Evolutionary conservation across 2,329 filamentous ascomycete species (phyloP), one percentile per base, ranked within the genome.

Genomic region (Phoma sp.): DNA sequence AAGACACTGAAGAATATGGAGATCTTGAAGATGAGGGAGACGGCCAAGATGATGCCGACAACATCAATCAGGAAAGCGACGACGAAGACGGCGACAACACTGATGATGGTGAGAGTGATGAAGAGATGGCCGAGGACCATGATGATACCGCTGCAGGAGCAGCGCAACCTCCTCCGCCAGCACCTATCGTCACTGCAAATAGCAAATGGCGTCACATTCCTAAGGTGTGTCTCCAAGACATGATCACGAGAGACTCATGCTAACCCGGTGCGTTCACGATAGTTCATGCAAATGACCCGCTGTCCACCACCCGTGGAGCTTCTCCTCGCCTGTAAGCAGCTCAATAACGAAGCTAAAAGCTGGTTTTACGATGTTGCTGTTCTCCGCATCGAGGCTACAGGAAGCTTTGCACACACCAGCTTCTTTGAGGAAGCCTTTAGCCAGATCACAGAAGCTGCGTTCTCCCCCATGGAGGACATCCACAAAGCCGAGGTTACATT

Each of bases 391-490:
- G 51, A 71, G 13, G 70, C 63, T n/a, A 74, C 73, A 3, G 65
- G 55, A 31, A 70, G 68, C 62, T 73, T 75, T 39, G 62, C 64
- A 2, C 73, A 75, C 47, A 67, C 65, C 2, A 61, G 63, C 38
- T 73, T 74, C 52, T 73, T 71, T 53, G 70, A 74, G 25, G 60
- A 65, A 22, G 59, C 66, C 21, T 60, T 74, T 24, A 51, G 47
- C 10, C 56, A 71, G 35, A 67, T 75, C 48, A 58, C 63, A 17
- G 63, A 65, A 3, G 67, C 71, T 17, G 61, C 63, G 6, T 73
- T 71, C 60, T 73, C 71, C 1, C 71, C 72, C 6, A 64, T 74
- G 57, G 62, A 74, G 39, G 65, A 69, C n/a, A 69, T 74, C 43
- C 70, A 68, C 37, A 70, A 67, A 36, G 68, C 68, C 15, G 57